Evolutionary conservation across 768 basidiomycete genomes (phyloP).

Genomic region (Suillus subaureus): DNA sequence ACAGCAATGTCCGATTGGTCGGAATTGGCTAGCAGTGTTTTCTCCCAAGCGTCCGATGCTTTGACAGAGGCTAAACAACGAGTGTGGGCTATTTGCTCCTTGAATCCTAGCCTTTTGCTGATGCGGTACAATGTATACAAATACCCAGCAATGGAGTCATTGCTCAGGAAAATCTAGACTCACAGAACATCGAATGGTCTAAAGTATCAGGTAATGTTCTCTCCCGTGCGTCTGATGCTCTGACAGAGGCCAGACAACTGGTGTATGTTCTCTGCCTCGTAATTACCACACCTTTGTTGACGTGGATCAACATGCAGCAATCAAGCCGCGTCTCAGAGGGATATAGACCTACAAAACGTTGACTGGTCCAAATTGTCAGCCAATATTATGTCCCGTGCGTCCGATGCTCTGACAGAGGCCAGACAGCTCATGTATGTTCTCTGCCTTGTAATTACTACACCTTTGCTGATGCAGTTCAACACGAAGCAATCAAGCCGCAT

Average conservation of each 20-base stretch:
- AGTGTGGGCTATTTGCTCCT: background rate
- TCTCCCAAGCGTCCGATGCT: background rate
- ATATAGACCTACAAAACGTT: background rate
- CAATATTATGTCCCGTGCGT: background rate
- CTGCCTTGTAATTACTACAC: background rate
- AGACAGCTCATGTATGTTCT: background rate
- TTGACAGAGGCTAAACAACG: background rate
- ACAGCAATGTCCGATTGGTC: background rate
- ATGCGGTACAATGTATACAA: background rate
- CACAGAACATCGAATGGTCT: background rate
- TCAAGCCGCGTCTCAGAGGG: background rate
- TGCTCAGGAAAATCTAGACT: background rate
- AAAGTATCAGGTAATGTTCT: background rate
- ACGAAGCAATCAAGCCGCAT: background rate
- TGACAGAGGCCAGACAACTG: background rate
- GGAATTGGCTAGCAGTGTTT: background rate
- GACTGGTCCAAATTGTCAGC: background rate
- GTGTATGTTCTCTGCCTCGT: background rate
- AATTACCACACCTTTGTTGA: background rate
- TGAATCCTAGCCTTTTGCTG: background rate
- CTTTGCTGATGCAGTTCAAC: background rate
- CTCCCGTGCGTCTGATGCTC: background rate
- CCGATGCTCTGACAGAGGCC: background rate
- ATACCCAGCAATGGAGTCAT: background rate
- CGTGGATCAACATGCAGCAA: background rate